Evolutionary conservation across 176 grass and related monocot species (phyloP).

Genomic region (Phyllostachys edulis): DNA sequence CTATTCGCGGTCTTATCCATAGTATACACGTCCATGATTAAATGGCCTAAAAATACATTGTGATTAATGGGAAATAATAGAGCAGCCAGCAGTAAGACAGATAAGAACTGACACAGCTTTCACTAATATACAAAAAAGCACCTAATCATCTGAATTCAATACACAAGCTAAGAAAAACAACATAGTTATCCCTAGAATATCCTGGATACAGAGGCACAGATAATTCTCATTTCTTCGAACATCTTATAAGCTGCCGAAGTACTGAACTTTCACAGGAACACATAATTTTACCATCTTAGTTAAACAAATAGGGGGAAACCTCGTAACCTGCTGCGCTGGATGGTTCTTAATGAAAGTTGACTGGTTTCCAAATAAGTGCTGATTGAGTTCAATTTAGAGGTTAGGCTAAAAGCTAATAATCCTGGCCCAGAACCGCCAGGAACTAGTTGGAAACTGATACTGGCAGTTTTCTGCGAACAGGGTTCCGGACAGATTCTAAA

Average conservation of each 20-base stretch:
- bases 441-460: background rate
- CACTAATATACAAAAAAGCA: background rate
- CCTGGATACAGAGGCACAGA: background rate
- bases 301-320: background rate
- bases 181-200: background rate
- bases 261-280: background rate
- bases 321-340: background rate
- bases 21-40: background rate
- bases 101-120: slow-evolving; percentile 5
- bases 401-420: slow-evolving; percentile 4
- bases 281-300: background rate
- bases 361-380: background rate
- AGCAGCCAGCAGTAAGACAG: background rate
- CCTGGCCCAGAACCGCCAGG: background rate
- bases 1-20: background rate
- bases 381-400: slow-evolving; percentile 1
- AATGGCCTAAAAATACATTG: background rate
- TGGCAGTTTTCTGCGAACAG: background rate
- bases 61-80: background rate
- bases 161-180: background rate
- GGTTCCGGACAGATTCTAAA: background rate
- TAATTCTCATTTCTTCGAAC: slow-evolving; percentile 13
- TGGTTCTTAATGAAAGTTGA: background rate
- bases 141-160: slow-evolving; percentile 18
- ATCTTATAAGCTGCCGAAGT: background rate